A percentile compares a stretch with the other conserved stretches of the same genome.
Conservation (phyloP, 257 asterid species). For the Leptodermis oblonga region DNA sequence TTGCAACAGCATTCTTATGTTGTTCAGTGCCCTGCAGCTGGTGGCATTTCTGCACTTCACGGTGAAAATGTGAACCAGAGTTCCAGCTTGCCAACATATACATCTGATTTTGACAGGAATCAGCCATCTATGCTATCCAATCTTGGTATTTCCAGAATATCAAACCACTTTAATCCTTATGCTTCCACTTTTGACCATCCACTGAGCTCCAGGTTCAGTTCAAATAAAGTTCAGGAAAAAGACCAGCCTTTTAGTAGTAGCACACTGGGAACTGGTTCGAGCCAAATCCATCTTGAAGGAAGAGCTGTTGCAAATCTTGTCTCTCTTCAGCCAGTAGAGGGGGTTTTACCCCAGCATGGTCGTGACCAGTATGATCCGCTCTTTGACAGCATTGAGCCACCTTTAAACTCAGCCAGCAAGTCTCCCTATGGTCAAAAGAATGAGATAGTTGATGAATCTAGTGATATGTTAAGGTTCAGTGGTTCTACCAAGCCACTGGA, state of each 20-base stretch:
- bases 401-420: slow-evolving; percentile 41
- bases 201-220: slow-evolving; percentile 41
- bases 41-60: slow-evolving; percentile 28
- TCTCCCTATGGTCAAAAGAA: slow-evolving; percentile 35
- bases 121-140: slow-evolving; percentile 35
- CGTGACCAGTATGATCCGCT: slow-evolving; percentile 83
- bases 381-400: slow-evolving; percentile 78
- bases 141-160: slow-evolving; percentile 43
- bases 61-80: slow-evolving; percentile 34
- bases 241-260: slow-evolving; percentile 26
- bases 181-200: slow-evolving; percentile 70
- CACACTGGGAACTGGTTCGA: slow-evolving; percentile 38
- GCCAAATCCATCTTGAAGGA: slow-evolving; percentile 34
- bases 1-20: slow-evolving; percentile 36
- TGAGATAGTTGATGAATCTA: slow-evolving; percentile 59
- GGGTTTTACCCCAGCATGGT: slow-evolving; percentile 33
- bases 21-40: slow-evolving; percentile 32
- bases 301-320: slow-evolving; percentile 30
- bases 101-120: slow-evolving; percentile 46
- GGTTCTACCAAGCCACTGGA: slow-evolving; percentile 46
- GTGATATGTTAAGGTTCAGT: slow-evolving; percentile 37
- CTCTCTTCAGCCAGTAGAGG: slow-evolving; percentile 37
- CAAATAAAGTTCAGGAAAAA: slow-evolving; percentile 41
- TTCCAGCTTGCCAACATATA: slow-evolving; percentile 38
- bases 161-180: slow-evolving; percentile 59